phyloP scores from a whole-genome alignment of 2,329 filamentous ascomycete genomes.

The Cladosporium sp. region DNA sequence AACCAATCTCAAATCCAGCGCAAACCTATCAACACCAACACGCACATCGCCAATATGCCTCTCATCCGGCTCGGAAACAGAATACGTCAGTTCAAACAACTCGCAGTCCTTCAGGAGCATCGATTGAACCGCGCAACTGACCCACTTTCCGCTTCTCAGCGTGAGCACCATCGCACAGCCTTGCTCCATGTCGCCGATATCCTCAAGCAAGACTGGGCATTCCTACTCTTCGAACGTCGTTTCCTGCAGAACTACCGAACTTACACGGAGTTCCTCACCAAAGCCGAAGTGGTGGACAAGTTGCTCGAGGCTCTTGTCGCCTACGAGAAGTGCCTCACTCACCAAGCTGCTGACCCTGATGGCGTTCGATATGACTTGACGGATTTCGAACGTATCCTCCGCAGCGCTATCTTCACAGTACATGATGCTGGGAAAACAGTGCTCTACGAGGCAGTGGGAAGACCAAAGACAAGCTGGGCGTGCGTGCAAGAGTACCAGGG shows the following conservation, averaged over 20 bases:
- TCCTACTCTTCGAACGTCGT: background rate
- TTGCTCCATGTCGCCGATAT: background rate
- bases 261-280: background rate
- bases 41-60: slow-evolving; percentile 4
- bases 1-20: background rate
- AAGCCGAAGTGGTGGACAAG: slow-evolving; percentile 2
- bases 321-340: slow-evolving; percentile 2
- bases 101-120: background rate
- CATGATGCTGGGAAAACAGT: background rate
- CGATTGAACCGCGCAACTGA: slow-evolving; percentile 1
- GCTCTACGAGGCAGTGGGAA: background rate
- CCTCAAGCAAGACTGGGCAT: slow-evolving; percentile 3
- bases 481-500: background rate
- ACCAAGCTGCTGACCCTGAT: background rate
- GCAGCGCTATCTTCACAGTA: background rate
- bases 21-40: background rate
- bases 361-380: slow-evolving; percentile 1
- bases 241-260: background rate
- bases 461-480: background rate
- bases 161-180: background rate
- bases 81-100: slow-evolving; percentile 7
- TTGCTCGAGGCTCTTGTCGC: background rate
- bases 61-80: background rate
- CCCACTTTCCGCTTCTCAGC: background rate
- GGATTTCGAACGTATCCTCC: background rate